Base-by-base conservation (phyloP, 768 basidiomycete species). In the Nidula microcarpa region DNA sequence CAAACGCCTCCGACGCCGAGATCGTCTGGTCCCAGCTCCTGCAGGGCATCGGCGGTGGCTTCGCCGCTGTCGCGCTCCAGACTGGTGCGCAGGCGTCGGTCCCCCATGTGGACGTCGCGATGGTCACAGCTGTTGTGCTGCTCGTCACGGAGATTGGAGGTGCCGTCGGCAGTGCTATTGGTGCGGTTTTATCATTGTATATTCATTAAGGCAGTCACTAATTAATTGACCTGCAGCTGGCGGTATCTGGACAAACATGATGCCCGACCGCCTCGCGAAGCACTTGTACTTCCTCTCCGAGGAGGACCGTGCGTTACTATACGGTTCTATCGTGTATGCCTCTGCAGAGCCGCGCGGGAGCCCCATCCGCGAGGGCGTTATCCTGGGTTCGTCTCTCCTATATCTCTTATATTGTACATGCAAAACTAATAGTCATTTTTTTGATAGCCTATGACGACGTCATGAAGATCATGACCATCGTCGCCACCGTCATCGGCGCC, bases 41-140 rank as follows among this genome's bases (percentile, higher is more conserved):
- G 13, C 88, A 89, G 68, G 89, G 88, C 46, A 69, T 85, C 7
- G 89, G 89, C 14, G 89, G 89, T 11, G 89, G 87, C 13, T 75
- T 90, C 52, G 85, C 86, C 3, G 78, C 79, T 6, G 70, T 82
- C 41, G 63, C 80, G 4, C 65, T 75, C 1, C 82, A 82, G 61
- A 82, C 85, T 36, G 80, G 77, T 33, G 80, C 86, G 3, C 87
- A 89, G 61, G 86, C 85, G 3, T 71, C 79, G 9, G 87, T 87
- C 3, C 72, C 80, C 0, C 87, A 87, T 59, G 64, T 64, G 9
- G 87, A 88, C 53, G 81, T 88, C 5, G 87, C 84, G 0, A 82
- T 82, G 59, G 81, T 81, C 43, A 88, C 84, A 5, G 85, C 85
- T 0, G 67, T 86, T 49, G 82, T 88, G 5, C 65, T 88, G n/a